phyloP scores from a whole-genome alignment of 345 rosid species.

The Lepidium sativum region DNA sequence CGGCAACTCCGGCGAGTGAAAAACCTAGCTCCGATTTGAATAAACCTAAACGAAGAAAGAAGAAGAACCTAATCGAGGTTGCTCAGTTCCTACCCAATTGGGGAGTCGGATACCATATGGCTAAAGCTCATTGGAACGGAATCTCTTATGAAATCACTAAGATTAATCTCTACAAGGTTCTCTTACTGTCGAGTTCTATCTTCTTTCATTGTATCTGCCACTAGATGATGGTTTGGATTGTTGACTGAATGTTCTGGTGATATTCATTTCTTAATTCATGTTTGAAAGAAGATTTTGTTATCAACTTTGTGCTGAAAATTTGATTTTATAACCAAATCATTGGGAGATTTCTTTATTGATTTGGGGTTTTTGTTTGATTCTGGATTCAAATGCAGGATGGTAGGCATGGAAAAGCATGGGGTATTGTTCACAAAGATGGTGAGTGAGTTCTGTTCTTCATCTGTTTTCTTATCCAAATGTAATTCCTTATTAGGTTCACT shows the following conservation, averaged over 20 bases:
- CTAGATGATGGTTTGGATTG: not conserved
- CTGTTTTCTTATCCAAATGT: not conserved
- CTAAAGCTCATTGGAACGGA: conserved; percentile 83
- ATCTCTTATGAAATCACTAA: conserved; percentile 88
- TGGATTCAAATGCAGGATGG: conserved; percentile 64
- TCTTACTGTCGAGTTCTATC: not conserved
- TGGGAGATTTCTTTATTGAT: not conserved
- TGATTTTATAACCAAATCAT: not conserved
- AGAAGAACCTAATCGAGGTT: conserved; percentile 92
- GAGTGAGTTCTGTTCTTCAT: conserved; percentile 23
- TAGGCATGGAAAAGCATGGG: conserved; percentile 96
- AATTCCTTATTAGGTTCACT: not conserved
- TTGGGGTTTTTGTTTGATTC: conserved; percentile 16
- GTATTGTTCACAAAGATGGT: conserved; percentile 83
- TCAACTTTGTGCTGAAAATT: not conserved
- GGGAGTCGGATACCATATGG: conserved; percentile 92
- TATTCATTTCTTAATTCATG: not conserved
- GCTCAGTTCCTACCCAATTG: conserved; percentile 88
- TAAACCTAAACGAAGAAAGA: conserved; percentile 57
- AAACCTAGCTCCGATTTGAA: conserved; percentile 31
- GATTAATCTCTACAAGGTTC: conserved; percentile 92
- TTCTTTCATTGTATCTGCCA: too few relatives aligned
- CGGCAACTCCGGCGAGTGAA: conserved; percentile 15
- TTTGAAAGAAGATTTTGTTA: not conserved
- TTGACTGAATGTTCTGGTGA: not conserved